Percentiles rank a stretch among this genome's conserved stretches.
These are phyloP conservation scores for Neurospora discreta DNA, from an alignment of 495 filamentous ascomycete genomes.

Conservation along the genomic window DNA sequence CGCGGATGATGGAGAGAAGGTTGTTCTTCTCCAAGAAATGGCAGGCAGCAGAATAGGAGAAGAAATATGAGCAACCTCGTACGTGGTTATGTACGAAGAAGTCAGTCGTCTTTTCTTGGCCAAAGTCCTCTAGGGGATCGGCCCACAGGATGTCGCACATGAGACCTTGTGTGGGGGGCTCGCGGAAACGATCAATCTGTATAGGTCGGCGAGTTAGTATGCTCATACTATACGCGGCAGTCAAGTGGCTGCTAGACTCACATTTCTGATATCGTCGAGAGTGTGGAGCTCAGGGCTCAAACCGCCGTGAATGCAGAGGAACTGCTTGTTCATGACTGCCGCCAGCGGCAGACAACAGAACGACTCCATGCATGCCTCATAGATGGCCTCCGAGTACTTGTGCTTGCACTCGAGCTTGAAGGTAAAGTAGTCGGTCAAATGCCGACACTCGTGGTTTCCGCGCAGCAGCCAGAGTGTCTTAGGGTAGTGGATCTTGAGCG, in stretches of 20 bases:
- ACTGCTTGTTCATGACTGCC: slow-evolving; percentile 99
- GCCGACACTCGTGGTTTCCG: slow-evolving; percentile 96
- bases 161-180: slow-evolving; percentile 90
- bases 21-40: slow-evolving; percentile 98
- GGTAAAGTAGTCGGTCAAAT: slow-evolving; percentile 98
- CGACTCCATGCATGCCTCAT: slow-evolving; percentile 96
- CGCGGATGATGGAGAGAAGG: slow-evolving; percentile 90
- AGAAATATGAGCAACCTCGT: slow-evolving; percentile 97
- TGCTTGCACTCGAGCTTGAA: slow-evolving; percentile 99
- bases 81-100: slow-evolving; percentile 98
- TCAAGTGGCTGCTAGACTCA: slow-evolving; percentile 29
- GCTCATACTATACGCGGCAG: neutral
- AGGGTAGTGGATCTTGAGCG: slow-evolving; percentile 97
- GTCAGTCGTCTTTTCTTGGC: slow-evolving; percentile 93
- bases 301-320: slow-evolving; percentile 95
- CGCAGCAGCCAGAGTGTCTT: slow-evolving; percentile 93
- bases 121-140: slow-evolving; percentile 97
- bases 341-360: slow-evolving; percentile 92
- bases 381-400: slow-evolving; percentile 93
- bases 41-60: slow-evolving; percentile 97
- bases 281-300: slow-evolving; percentile 93
- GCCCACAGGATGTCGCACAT: slow-evolving; percentile 99
- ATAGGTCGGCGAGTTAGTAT: slow-evolving; percentile 7
- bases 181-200: slow-evolving; percentile 93
- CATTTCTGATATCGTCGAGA: slow-evolving; percentile 81